A percentile compares a stretch with the other conserved stretches of the same genome.
Conservation (phyloP, 495 filamentous ascomycete genomes). For the Collariella sp. region DNA sequence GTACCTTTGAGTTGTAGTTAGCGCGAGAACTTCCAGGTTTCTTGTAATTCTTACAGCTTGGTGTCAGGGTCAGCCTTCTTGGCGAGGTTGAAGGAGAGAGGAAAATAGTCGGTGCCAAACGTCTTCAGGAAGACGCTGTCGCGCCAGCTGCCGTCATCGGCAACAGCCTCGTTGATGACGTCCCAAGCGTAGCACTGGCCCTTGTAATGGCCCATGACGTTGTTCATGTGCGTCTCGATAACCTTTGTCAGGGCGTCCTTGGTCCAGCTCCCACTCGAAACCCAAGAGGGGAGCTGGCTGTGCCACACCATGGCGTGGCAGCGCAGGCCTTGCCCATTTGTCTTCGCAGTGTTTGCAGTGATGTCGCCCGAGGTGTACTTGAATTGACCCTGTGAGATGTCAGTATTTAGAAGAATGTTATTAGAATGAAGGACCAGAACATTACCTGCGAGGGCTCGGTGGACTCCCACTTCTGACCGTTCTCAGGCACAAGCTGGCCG, state of each 20-base stretch:
- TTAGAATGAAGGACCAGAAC: slow-evolving; percentile 39
- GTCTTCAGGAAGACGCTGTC: slow-evolving; percentile 32
- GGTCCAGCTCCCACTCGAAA: slow-evolving; percentile 44
- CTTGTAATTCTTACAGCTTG: slow-evolving; percentile 20
- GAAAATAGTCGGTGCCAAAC: slow-evolving; percentile 41
- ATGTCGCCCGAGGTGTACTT: slow-evolving; percentile 42
- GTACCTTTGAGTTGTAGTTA: slow-evolving; percentile 37
- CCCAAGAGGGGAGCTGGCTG: slow-evolving; percentile 51
- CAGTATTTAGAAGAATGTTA: neutral
- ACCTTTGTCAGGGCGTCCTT: slow-evolving; percentile 40
- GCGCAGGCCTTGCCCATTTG: slow-evolving; percentile 46
- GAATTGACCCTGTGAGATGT: slow-evolving; percentile 33
- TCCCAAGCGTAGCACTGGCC: slow-evolving; percentile 44
- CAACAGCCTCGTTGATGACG: slow-evolving; percentile 48
- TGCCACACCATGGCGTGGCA: slow-evolving; percentile 59
- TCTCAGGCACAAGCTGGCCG: slow-evolving; percentile 51
- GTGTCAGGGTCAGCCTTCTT: slow-evolving; percentile 26
- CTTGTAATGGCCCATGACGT: slow-evolving; percentile 47
- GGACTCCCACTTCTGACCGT: slow-evolving; percentile 49
- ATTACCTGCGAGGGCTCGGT: slow-evolving; percentile 30
- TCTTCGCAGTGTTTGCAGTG: slow-evolving; percentile 41
- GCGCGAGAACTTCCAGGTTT: neutral
- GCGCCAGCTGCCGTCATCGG: slow-evolving; percentile 37
- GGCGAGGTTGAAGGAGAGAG: slow-evolving; percentile 42
- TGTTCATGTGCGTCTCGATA: slow-evolving; percentile 42